Evolutionary conservation across 164 flowering plant species (phyloP).

Genomic region (Nymphaea thermarum): DNA sequence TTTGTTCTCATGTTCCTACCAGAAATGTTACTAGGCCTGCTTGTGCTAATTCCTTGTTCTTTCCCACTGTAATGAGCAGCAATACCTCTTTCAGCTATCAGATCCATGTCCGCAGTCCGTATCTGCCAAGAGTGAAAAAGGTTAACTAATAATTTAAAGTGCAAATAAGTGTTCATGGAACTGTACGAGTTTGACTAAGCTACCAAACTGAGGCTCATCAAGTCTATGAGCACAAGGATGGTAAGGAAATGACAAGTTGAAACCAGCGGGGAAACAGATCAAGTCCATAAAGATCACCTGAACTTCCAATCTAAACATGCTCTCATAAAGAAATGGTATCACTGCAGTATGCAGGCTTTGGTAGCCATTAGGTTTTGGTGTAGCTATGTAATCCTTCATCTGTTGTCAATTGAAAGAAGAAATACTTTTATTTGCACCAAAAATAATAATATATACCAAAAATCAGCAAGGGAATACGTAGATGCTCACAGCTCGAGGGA

Average conservation of each 20-base stretch:
- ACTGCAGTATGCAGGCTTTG: slow-evolving; percentile 95
- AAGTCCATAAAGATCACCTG: slow-evolving; percentile 38
- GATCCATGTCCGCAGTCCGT: slow-evolving; percentile 94
- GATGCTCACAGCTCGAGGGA: slow-evolving; percentile 77
- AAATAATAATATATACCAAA: not conserved
- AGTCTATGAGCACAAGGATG: not conserved
- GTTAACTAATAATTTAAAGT: no score
- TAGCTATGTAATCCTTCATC: slow-evolving; percentile 97
- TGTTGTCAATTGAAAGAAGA: slow-evolving; percentile 15
- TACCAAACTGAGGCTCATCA: not conserved
- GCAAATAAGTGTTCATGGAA: not conserved
- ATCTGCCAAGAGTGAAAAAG: slow-evolving; percentile 36
- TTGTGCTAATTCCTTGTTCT: slow-evolving; percentile 47
- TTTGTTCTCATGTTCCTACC: slow-evolving; percentile 60
- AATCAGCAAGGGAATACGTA: not conserved
- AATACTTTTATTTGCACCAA: not conserved
- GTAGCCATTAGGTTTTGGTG: slow-evolving; percentile 97
- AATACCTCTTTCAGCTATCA: slow-evolving; percentile 97
- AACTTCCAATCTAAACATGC: slow-evolving; percentile 93
- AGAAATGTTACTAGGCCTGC: slow-evolving; percentile 42
- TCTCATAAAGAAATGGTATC: slow-evolving; percentile 92
- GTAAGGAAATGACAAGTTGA: not conserved
- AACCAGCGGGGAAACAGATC: not conserved
- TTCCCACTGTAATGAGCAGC: slow-evolving; percentile 95
- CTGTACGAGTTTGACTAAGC: not conserved